A percentile compares a stretch with the other conserved stretches of the same genome.
phyloP scores from a whole-genome alignment of 495 filamentous ascomycete species.

The Aspergillus egyptiacus region DNA sequence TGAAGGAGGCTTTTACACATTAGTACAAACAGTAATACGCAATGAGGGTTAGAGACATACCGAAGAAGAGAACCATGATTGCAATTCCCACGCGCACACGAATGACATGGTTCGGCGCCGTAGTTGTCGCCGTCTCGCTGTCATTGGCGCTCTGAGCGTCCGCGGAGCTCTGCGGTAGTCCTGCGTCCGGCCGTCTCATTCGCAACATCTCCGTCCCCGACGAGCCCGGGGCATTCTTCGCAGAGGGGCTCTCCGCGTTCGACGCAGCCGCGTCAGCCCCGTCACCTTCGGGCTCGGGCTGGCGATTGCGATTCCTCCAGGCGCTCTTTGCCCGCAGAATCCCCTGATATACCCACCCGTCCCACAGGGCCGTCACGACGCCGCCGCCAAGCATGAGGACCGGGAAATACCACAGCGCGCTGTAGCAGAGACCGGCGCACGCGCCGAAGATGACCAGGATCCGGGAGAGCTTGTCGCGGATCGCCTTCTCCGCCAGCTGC shows the following conservation, averaged over 20 bases:
- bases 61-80: slow-evolving; percentile 51
- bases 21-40: neutral
- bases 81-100: slow-evolving; percentile 32
- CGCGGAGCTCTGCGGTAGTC: neutral
- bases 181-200: neutral
- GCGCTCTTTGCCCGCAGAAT: slow-evolving; percentile 19
- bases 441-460: slow-evolving; percentile 65
- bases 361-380: slow-evolving; percentile 51
- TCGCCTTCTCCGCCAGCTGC: slow-evolving; percentile 65
- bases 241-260: neutral
- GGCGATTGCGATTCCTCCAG: slow-evolving; percentile 19
- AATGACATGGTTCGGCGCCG: slow-evolving; percentile 19
- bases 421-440: slow-evolving; percentile 67
- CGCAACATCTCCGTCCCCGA: neutral
- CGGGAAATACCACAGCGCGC: slow-evolving; percentile 79
- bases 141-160: slow-evolving; percentile 1
- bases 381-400: slow-evolving; percentile 60
- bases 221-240: neutral
- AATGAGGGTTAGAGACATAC: slow-evolving; percentile 19
- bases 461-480: slow-evolving; percentile 65
- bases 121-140: neutral
- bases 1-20: slow-evolving; percentile 42
- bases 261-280: neutral
- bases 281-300: neutral
- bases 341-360: slow-evolving; percentile 48